Evolutionary conservation across 768 basidiomycete genomes (phyloP), one percentile per base, ranked within the genome.

Genomic region (Atractiella rhizophila): DNA sequence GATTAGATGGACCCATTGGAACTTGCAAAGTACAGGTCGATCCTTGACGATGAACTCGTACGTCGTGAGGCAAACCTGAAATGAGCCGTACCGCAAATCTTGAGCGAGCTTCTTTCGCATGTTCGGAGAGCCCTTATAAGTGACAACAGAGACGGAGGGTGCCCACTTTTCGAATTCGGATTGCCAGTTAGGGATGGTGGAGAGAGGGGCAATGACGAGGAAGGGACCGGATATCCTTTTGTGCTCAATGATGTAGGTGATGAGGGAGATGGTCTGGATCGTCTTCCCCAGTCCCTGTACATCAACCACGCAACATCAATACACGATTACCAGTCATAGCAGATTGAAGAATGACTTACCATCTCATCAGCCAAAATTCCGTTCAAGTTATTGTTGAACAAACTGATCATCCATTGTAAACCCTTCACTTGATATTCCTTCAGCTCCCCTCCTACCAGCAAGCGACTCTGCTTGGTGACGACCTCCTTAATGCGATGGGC

Each of bases 241-340:
- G 16, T 30, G 33, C 23, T 79, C 76, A 29, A 82, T 76, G 1
- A 98, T 67, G 59, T 83, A 77, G 1, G 88, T 86, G 48, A 81
- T 73, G 56, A 98, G 88, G 0, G 88, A 73, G 32, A 98, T 94
- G 0, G 74, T 81, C 66, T 98, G 91, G 1, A 96, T 66, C 0
- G 91, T 98, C 78, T 91, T 52, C 18, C 51, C 51, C 27, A 52
- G 49, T 42, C 55, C 52, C 50, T 51, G 31, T 1, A 16, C 8
- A 9, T 4, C 25, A 11, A 13, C n/a, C n/a, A n/a, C n/a, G n/a
- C n/a, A n/a, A n/a, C n/a, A n/a, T n/a, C n/a, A n/a, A 39, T 28
- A 25, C 19, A 37, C 19, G 5, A 37, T 16, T 25, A 31, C n/a
- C n/a, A n/a, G 23, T 24, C n/a, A 30, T 28, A 12, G 24, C n/a